phyloP scores from a whole-genome alignment of 192 early-diverging fungal genomes.

The Coemansia sp. region DNA sequence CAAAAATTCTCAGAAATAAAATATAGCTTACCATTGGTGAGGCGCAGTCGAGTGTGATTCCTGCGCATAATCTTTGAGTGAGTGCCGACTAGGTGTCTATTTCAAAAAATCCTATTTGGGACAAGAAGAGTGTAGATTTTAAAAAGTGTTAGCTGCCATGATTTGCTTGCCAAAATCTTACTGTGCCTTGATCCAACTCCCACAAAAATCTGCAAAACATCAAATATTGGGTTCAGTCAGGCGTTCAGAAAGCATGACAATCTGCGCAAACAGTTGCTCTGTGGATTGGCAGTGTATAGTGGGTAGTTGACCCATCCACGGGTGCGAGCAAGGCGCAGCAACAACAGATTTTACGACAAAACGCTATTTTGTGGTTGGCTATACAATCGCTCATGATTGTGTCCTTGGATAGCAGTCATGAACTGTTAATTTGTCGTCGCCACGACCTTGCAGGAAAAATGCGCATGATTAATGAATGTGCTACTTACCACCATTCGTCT shows the following conservation, averaged over 20 bases:
- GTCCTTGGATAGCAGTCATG: too few species aligned
- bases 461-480: background rate
- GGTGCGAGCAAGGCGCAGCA: background rate
- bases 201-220: background rate
- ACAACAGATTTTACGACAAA: too few species aligned
- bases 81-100: background rate
- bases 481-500: background rate
- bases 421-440: too few species aligned
- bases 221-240: background rate
- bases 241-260: background rate
- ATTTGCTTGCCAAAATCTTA: too few species aligned
- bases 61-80: background rate
- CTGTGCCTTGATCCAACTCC: too few species aligned
- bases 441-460: background rate
- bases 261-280: background rate
- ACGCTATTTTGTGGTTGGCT: too few species aligned
- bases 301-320: too few species aligned
- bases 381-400: too few species aligned
- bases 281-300: background rate
- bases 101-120: background rate
- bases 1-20: slow-evolving; percentile 42
- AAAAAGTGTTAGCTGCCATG: too few species aligned
- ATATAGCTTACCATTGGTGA: slow-evolving; percentile 17
- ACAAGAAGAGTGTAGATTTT: background rate
- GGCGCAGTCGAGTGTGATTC: background rate